Percentiles rank a stretch among this genome's conserved stretches.
Evolutionary conservation across 2,329 filamentous ascomycete genomes (phyloP).

Genomic region (Chrysosporium queenslandicum): DNA sequence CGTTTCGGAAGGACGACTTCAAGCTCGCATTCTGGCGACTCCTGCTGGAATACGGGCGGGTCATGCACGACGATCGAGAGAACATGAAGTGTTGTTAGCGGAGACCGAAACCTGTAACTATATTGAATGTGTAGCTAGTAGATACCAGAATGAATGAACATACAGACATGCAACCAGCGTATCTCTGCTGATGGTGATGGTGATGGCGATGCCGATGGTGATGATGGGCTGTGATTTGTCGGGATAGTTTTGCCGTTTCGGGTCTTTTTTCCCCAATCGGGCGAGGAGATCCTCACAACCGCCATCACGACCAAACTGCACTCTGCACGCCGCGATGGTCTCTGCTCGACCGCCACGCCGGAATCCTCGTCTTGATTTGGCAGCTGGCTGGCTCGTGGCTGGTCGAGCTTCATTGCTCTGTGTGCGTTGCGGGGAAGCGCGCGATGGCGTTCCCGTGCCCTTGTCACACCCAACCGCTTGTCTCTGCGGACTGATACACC

Average conservation of each 20-base stretch:
- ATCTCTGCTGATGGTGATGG: too few relatives aligned
- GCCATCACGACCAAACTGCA: not conserved
- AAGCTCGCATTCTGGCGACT: slow-evolving; percentile 52
- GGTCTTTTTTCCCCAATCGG: slow-evolving; percentile 3
- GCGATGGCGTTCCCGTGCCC: not conserved
- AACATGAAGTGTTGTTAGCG: slow-evolving; percentile 1
- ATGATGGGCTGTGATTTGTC: slow-evolving; percentile 5
- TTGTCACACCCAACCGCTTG: not conserved
- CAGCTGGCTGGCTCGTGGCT: not conserved
- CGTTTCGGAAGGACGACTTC: slow-evolving; percentile 50
- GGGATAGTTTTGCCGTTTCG: slow-evolving; percentile 6
- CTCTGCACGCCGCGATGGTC: too few relatives aligned
- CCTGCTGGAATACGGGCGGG: slow-evolving; percentile 42
- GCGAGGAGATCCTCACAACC: slow-evolving; percentile 4
- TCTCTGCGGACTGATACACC: not conserved
- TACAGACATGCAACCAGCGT: too few relatives aligned
- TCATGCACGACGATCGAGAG: slow-evolving; percentile 9
- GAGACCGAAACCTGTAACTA: too few relatives aligned
- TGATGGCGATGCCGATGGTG: not conserved
- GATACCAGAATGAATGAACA: too few relatives aligned
- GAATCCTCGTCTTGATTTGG: not conserved
- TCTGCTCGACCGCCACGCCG: not conserved
- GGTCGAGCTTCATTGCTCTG: too few relatives aligned
- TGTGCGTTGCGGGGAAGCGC: not conserved
- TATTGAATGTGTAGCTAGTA: too few relatives aligned